Base-by-base conservation (phyloP, 2,329 filamentous ascomycete species). In the Paraphoma chrysanthemicola region DNA sequence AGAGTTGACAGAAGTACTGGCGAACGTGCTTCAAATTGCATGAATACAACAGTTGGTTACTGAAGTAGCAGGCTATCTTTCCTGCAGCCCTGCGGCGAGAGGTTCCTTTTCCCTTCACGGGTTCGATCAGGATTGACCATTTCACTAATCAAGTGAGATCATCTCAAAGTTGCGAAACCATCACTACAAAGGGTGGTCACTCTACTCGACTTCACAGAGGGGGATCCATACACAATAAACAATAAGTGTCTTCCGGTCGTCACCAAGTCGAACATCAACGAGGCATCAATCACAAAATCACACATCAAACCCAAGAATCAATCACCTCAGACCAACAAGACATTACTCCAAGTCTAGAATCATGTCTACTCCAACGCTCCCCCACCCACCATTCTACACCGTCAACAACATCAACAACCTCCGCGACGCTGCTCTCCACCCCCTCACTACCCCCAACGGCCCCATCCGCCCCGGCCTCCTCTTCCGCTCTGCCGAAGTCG, bases 401-500 rank as follows among this genome's bases (percentile, higher is more conserved):
- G 86, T 83, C 48, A 81, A 74, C 51, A 87, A 63, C 41, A 79
- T 80, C 4, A 73, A 77, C 14, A 79, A 48, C 81, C 87, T 77
- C 36, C 74, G 63, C 71, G 70, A 43, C 54, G 70, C 73, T 11
- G 69, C 70, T 44, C 62, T 53, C 14, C 69, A 56, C 0, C 66
- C 69, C 44, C 64, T 59, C 48, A 73, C 61, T 45, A 64, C 17
- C 5, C 64, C 53, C 43, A 69, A 63, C 0, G 57, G 51, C 16
- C 58, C 49, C 5, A 86, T 82, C 58, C 82, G 83, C 28, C 78
- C 78, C 18, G 80, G 82, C 31, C 68, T 87, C 30, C 77, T 90
- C 54, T 93, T 86, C 77, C 88, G 91, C 54, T 87, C 87, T 47
- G 90, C 88, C 2, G 89, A 92, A 63, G 86, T 89, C 2, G 66